phyloP scores from a whole-genome alignment of 257 asterid species.

The Ehretia macrophylla region DNA sequence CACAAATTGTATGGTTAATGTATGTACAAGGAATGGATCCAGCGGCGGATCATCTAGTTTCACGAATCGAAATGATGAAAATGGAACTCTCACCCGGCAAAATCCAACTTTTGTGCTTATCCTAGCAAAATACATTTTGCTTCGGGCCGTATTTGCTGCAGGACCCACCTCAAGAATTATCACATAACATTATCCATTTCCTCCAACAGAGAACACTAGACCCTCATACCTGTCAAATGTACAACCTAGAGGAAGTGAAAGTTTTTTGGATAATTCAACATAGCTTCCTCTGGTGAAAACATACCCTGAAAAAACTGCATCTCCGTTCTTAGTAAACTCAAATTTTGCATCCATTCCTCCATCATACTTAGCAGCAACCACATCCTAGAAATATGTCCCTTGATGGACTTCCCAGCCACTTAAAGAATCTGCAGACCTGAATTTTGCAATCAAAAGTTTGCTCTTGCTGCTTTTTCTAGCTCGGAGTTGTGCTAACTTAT shows the following conservation, averaged over 20 bases:
- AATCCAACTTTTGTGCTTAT: too few relatives aligned
- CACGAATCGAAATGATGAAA: too few relatives aligned
- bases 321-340: too few relatives aligned
- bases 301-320: too few relatives aligned
- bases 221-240: conserved; percentile 99
- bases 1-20: conserved; percentile 87
- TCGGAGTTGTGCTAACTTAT: conserved; percentile 81
- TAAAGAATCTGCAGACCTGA: conserved; percentile 75
- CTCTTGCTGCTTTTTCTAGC: conserved; percentile 99
- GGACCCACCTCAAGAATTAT: conserved; percentile 92
- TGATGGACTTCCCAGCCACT: conserved; percentile 86
- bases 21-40: conserved; percentile 93
- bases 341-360: too few relatives aligned
- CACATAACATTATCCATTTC: conserved; percentile 86
- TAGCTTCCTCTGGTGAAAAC: conserved; percentile 91
- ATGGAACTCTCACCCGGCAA: too few relatives aligned
- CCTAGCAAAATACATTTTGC: too few relatives aligned
- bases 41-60: conserved; percentile 84
- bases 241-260: conserved; percentile 80
- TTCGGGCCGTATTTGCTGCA: conserved; percentile 55
- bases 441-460: conserved; percentile 72
- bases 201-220: conserved; percentile 87
- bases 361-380: too few relatives aligned
- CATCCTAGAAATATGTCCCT: conserved; percentile 90
- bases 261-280: conserved; percentile 64